phyloP scores from a whole-genome alignment of 768 basidiomycete genomes.

The Russula olivacea region DNA sequence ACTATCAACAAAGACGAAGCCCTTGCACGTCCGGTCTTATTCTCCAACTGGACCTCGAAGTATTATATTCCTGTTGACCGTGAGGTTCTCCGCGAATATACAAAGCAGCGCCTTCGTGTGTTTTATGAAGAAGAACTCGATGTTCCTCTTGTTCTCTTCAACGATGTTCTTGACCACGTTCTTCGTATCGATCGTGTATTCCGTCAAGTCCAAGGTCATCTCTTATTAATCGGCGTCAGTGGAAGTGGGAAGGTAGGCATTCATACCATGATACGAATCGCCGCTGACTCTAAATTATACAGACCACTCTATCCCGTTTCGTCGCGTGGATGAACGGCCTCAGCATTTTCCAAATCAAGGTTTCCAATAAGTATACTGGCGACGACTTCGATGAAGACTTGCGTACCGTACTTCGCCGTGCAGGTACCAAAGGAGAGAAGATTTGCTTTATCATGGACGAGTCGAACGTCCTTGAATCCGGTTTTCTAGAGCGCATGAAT shows the following conservation, averaged over 20 bases:
- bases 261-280: background rate
- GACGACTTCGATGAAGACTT: constrained; percentile 99
- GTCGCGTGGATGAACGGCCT: constrained; percentile 99
- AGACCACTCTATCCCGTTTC: constrained; percentile 97
- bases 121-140: constrained; percentile 99
- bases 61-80: constrained; percentile 94
- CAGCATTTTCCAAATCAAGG: constrained; percentile 99
- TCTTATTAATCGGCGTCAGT: constrained; percentile 94
- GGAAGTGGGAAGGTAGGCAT: constrained; percentile 89
- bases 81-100: constrained; percentile 89
- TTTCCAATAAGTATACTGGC: constrained; percentile 97
- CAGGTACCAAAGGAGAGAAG: constrained; percentile 98
- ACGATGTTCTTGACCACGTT: constrained; percentile 97
- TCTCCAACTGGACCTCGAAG: constrained; percentile 99
- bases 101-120: constrained; percentile 92
- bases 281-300: constrained; percentile 23
- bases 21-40: constrained; percentile 82
- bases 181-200: constrained; percentile 97
- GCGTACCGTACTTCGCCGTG: constrained; percentile 86
- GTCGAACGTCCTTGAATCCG: constrained; percentile 97
- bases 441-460: constrained; percentile 99
- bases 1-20: constrained; percentile 86
- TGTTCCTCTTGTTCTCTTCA: constrained; percentile 95
- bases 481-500: constrained; percentile 99
- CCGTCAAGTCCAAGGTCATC: constrained; percentile 95